Percentiles rank a stretch among this genome's conserved stretches.
Evolutionary conservation across 768 basidiomycete genomes (phyloP).

Genomic region (Serendipita sp.): DNA sequence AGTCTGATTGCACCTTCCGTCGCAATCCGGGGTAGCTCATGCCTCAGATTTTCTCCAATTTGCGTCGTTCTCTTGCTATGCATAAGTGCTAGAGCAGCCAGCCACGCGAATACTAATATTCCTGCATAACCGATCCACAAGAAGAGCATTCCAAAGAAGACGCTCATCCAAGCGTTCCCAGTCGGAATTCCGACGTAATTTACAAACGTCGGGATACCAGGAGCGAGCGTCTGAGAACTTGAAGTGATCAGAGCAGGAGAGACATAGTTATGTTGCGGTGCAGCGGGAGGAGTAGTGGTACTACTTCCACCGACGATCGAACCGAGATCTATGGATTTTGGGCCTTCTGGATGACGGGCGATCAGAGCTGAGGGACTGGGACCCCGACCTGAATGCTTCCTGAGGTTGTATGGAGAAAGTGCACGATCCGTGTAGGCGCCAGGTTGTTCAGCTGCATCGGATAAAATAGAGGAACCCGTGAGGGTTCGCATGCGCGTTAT

Average conservation of each 20-base stretch:
- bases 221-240: constrained; percentile 45
- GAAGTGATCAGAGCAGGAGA: constrained; percentile 33
- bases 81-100: neutral
- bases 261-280: constrained; percentile 15
- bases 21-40: no score
- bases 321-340: constrained; percentile 7
- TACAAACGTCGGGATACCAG: constrained; percentile 70
- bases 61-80: no score
- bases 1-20: no score
- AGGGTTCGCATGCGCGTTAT: constrained; percentile 70
- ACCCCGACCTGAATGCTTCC: neutral
- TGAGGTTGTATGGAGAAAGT: constrained; percentile 59
- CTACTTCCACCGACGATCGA: constrained; percentile 8
- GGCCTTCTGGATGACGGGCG: constrained; percentile 9
- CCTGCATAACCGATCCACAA: constrained; percentile 22
- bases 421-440: constrained; percentile 65
- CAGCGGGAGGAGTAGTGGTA: constrained; percentile 9
- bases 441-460: constrained; percentile 16
- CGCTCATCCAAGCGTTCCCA: constrained; percentile 80
- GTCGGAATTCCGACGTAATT: constrained; percentile 65
- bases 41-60: neutral
- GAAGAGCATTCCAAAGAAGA: constrained; percentile 59
- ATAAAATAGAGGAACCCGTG: constrained; percentile 55
- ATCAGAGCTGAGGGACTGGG: constrained; percentile 12
- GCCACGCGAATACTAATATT: neutral